These are phyloP conservation scores for Pelagomonas calceolata DNA, from an alignment of 108 stramenopile species.

Conservation along the genomic window DNA sequence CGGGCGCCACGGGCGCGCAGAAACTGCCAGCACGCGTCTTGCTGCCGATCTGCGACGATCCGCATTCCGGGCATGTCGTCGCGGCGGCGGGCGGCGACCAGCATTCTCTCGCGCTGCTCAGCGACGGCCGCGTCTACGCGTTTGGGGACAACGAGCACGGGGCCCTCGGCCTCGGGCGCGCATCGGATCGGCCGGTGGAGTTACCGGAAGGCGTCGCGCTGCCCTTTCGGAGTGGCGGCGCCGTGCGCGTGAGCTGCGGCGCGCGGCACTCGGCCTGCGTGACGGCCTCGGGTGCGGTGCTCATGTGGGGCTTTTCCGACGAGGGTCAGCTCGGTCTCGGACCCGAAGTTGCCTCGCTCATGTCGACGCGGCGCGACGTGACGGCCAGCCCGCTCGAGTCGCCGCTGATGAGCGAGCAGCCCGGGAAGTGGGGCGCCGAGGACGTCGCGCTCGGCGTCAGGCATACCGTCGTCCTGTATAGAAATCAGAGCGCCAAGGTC, in stretches of 20 bases:
- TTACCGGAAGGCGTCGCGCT: no score
- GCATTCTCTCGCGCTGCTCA: constrained; percentile 30
- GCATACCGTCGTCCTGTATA: background rate
- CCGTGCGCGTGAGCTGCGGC: constrained; percentile 27
- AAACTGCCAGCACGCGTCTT: background rate
- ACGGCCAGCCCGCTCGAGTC: no score
- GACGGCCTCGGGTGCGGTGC: constrained; percentile 12
- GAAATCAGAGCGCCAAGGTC: background rate
- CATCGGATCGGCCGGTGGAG: background rate
- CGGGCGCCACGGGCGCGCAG: constrained; percentile 6
- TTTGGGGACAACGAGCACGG: constrained; percentile 38
- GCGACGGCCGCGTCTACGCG: constrained; percentile 28
- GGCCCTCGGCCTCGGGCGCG: constrained; percentile 27
- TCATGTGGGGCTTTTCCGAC: constrained; percentile 29
- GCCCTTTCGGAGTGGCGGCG: background rate
- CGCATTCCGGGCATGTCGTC: constrained; percentile 6
- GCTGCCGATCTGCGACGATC: background rate
- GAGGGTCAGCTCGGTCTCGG: constrained; percentile 36
- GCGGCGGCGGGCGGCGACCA: constrained; percentile 35
- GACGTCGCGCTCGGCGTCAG: background rate
- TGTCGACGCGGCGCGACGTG: no score
- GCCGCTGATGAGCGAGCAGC: no score
- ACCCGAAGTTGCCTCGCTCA: constrained; percentile 5
- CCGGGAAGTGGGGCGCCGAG: background rate
- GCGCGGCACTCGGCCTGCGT: constrained; percentile 21